phyloP scores from a whole-genome alignment of 805 yeast genomes.

The Candida rishiriensis region DNA sequence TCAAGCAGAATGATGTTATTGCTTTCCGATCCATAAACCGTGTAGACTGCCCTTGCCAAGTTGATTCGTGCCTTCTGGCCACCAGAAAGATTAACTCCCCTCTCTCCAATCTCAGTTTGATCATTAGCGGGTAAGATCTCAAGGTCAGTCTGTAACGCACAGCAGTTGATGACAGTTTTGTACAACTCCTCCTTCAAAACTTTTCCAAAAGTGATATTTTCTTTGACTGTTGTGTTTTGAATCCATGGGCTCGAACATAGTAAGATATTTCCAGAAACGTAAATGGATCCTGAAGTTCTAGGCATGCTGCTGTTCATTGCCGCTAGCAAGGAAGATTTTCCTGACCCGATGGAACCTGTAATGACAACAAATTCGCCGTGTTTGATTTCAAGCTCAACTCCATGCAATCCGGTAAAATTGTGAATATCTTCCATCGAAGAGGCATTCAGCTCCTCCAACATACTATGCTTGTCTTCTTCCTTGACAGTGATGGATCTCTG shows the following conservation, averaged over 20 bases:
- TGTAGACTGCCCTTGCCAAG: slow-evolving; percentile 65
- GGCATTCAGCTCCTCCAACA: slow-evolving; percentile 13
- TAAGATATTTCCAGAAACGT: slow-evolving; percentile 48
- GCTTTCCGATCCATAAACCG: slow-evolving; percentile 28
- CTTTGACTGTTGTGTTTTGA: slow-evolving; percentile 73
- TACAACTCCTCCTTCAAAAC: slow-evolving; percentile 46
- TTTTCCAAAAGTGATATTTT: slow-evolving; percentile 66
- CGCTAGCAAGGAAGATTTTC: slow-evolving; percentile 67
- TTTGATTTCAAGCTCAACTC: slow-evolving; percentile 49
- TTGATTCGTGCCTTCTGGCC: slow-evolving; percentile 82
- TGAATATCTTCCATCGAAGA: neutral
- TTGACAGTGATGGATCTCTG: neutral
- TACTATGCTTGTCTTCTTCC: slow-evolving; percentile 1
- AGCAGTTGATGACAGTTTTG: slow-evolving; percentile 49
- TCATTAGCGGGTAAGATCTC: slow-evolving; percentile 72
- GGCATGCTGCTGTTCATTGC: slow-evolving; percentile 71
- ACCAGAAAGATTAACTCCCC: slow-evolving; percentile 81
- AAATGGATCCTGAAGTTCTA: slow-evolving; percentile 45
- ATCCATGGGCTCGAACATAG: slow-evolving; percentile 67
- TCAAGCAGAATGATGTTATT: slow-evolving; percentile 57
- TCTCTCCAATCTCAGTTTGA: slow-evolving; percentile 75
- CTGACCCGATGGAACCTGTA: slow-evolving; percentile 65
- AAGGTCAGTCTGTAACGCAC: slow-evolving; percentile 66
- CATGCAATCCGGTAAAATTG: slow-evolving; percentile 37
- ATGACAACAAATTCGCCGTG: slow-evolving; percentile 71